Base-by-base conservation (phyloP, 805 yeast genomes). In the Starmerella vitae region DNA sequence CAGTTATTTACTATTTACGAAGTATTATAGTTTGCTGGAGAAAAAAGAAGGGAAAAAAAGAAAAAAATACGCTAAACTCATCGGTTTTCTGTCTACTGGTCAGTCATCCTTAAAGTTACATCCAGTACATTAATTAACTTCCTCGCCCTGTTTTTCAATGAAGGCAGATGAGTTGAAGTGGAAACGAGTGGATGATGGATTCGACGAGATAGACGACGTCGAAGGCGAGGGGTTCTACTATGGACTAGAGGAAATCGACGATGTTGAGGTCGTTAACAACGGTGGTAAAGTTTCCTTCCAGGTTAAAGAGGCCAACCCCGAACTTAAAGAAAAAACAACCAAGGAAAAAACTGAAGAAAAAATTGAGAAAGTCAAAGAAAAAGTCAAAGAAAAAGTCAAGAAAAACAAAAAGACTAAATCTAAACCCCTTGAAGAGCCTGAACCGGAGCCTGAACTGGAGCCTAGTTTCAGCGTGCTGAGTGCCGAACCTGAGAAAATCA, bases 171-270 rank as follows among this genome's bases (percentile, higher is more conserved):
- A 56, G 15, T 43, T 61, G 33, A 33, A 47, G 7, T 88, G 98
- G 98, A 80, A 78, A 47, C 56, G 76, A 3, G 93, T 86, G 6
- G 50, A 42, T 13, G 51, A 50, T 14, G 53, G 45, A 14, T 31
- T 45, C 29, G 53, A 44, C 4, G 79, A 76, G 2, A 70, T 86
- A 37, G 88, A 93, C 4, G 94, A 76, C 44, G 94, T 84, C 58
- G 30, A 32, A 10, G 47, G 36, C 20, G 82, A 79, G 54, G 86
- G 81, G 48, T 95, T 95, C 0, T 78, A 86, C 51, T 84, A 76
- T 56, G 98, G 96, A 0, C 63, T 91, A 26, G 98, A 45, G 30
- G 47, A 45, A 26, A 44, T 91, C 36, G 95, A 84, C 41, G 96
- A 95, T 32, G 96, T 88, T 25, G 86, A 71, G 52, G 86, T 88